These are phyloP conservation scores for Phialemoniopsis sp. DNA, from an alignment of 2,329 filamentous ascomycete species.

Conservation along the genomic window DNA sequence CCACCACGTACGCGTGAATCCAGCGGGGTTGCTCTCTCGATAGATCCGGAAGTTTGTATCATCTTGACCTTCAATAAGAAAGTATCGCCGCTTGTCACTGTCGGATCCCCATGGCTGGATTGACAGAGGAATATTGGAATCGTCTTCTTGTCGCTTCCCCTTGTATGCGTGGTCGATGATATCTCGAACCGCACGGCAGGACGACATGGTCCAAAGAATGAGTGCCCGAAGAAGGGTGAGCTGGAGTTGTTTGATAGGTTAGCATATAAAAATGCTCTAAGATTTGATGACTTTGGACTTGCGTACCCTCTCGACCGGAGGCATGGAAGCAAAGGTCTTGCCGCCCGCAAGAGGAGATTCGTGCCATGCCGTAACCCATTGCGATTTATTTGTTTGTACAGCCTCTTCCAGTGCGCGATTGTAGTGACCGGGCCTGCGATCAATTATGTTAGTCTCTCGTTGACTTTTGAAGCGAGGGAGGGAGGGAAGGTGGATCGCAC, in stretches of 20 bases:
- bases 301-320: slow-evolving; percentile 73
- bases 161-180: slow-evolving; percentile 89
- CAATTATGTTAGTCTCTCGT: background rate
- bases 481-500: slow-evolving; percentile 48
- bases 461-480: slow-evolving; percentile 2
- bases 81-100: slow-evolving; percentile 89
- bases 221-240: slow-evolving; percentile 79
- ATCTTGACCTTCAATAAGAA: slow-evolving; percentile 87
- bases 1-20: slow-evolving; percentile 79
- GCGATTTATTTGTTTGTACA: slow-evolving; percentile 74
- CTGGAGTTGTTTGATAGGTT: slow-evolving; percentile 43
- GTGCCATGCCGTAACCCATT: slow-evolving; percentile 86
- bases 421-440: slow-evolving; percentile 78
- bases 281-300: background rate
- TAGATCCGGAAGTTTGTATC: slow-evolving; percentile 94
- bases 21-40: slow-evolving; percentile 81
- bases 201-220: slow-evolving; percentile 83
- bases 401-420: slow-evolving; percentile 92
- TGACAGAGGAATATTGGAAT: slow-evolving; percentile 76
- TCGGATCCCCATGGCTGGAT: slow-evolving; percentile 78
- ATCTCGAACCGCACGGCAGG: slow-evolving; percentile 76
- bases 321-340: slow-evolving; percentile 78
- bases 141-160: slow-evolving; percentile 74
- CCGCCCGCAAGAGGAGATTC: slow-evolving; percentile 80
- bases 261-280: slow-evolving; percentile 1